Evolutionary conservation across 768 basidiomycete genomes (phyloP), one percentile per base, ranked within the genome.

Genomic region (Phlebiopsis flavidoalba): DNA sequence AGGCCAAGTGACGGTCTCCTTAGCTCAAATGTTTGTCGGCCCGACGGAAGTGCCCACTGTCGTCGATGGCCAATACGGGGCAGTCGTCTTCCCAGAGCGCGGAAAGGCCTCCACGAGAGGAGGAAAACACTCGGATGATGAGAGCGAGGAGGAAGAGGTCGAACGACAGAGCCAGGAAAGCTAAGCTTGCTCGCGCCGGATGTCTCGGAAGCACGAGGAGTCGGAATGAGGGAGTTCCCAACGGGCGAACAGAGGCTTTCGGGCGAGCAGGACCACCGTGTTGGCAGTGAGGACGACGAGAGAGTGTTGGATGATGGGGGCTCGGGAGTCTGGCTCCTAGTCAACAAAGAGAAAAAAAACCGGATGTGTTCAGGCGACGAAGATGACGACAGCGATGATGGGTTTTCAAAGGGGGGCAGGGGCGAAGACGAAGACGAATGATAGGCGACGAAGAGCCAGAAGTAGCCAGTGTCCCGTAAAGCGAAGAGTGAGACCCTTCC

Each of bases 21-120:
- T 46, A 94, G 91, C 67, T 88, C 88, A 4, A 93, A 90, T n/a
- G 69, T 71, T 78, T n/a, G 75, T 94, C n/a, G 11, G 85, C n/a
- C n/a, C 91, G 1, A 74, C 77, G 2, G 83, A 83, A 63, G 76
- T 92, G 1, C 73, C 74, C 7, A 69, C 71, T 22, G 79, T 82
- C 14, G 68, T 94, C 1, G 77, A 77, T n/a, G n/a, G 10, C 19
- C 40, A 17, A 26, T 55, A 5, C n/a, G 54, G n/a, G 21, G 19
- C 21, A 1, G 21, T 37, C 8, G 54, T 45, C 7, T 55, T 55
- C 54, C 54, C 54, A 22, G 76, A 78, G 53, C 70, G n/a, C 93
- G 5, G 76, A 75, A 60, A 86, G 14, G 64, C 55, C 64, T 7
- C 22, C 61, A 56, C 19, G 53, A 6, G 19, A 53, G 60, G 71